Conservation (phyloP, 1,139 yeast species). For the Blastobotrys persicus region DNA sequence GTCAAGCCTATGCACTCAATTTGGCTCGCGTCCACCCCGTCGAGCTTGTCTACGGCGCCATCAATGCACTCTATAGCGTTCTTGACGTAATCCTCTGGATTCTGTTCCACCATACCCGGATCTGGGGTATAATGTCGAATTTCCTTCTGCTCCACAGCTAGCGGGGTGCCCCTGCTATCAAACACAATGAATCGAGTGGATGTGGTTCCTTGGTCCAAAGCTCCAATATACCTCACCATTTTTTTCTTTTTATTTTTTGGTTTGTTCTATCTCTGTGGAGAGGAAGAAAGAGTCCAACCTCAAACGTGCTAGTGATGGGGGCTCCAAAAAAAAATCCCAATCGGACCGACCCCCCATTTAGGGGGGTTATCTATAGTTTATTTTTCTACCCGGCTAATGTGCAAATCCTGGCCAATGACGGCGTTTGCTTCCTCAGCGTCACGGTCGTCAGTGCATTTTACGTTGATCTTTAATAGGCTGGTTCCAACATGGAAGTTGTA, state of each 20-base stretch:
- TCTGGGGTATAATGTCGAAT: constrained; percentile 43
- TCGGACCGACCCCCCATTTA: neutral
- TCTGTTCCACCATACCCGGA: constrained; percentile 84
- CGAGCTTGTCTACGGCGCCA: constrained; percentile 34
- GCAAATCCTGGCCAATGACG: too few species aligned
- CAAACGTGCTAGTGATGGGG: too few species aligned
- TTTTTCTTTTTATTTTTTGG: too few species aligned
- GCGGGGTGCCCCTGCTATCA: constrained; percentile 66
- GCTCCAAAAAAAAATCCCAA: too few species aligned
- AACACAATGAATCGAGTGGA: constrained; percentile 89
- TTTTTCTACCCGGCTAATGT: neutral
- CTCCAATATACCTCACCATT: constrained; percentile 34
- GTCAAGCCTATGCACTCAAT: constrained; percentile 69
- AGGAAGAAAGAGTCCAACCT: neutral
- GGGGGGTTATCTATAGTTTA: neutral
- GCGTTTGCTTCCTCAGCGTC: too few species aligned
- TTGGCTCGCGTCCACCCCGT: constrained; percentile 32
- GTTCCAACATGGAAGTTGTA: too few species aligned
- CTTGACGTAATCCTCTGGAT: constrained; percentile 79
- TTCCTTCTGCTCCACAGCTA: constrained; percentile 87
- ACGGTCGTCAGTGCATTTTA: too few species aligned
- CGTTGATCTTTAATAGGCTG: too few species aligned
- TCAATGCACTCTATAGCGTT: constrained; percentile 52
- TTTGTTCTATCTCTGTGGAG: neutral
- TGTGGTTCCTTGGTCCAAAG: constrained; percentile 92